Base-by-base conservation (phyloP, 1,139 yeast genomes). In the Pichia sp. region DNA sequence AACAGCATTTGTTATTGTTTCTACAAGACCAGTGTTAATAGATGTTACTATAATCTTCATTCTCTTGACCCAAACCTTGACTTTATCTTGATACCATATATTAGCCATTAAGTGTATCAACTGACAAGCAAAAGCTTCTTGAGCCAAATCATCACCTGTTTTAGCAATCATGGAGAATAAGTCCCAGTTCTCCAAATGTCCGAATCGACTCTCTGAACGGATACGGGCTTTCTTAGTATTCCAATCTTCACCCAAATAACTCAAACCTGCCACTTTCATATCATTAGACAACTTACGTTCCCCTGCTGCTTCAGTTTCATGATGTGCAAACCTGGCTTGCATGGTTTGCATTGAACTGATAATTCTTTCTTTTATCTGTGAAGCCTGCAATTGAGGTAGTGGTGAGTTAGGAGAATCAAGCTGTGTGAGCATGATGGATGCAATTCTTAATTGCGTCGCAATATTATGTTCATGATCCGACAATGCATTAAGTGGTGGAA, bases 51-150 rank as follows among this genome's bases (percentile, higher is more conserved):
- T 75, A 57, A 93, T 93, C 61, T 88, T 84, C 98, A 93, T 93
- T 59, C 84, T 78, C 63, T 92, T 92, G 0, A 93, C 95, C 98
- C 99, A 93, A 5, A 84, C 88, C 15, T 79, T 82, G 6, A 86
- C 81, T 1, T 76, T 74, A 31, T 81, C 79, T 38, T 75, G 78
- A 52, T 81, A 80, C 98, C 98, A 93, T 49, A 90, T 84, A 54
- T 81, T 82, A 0, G 95, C 85, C 70, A 92, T 88, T 47, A 96
- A 85, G 54, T 87, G 84, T 50, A 93, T 92, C 43, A 93, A 70
- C 67, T 93, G 99, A 62, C 97, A 90, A 0, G 99, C 99, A 75
- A 93, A 90, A 0, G 99, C 97, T 67, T 93, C 99, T 68, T 93
- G 99, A 23, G 97, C 88, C 52, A 93, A 71, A 69, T 93, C 99